Evolutionary conservation across 345 rosid genomes (phyloP).

Genomic region (Gossypium thurberi): DNA sequence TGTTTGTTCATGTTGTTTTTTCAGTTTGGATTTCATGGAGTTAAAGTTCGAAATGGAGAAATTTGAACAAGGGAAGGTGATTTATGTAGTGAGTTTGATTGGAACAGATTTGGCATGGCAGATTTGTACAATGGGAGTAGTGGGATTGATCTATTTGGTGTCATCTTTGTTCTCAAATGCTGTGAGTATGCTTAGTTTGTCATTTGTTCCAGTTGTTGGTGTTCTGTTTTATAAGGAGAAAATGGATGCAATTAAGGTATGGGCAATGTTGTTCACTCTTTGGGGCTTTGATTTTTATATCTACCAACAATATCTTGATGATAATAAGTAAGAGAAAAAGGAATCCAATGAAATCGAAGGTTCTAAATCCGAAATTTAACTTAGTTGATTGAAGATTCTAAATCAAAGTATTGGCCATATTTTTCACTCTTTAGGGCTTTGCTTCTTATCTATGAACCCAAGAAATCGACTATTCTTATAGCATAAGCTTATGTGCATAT

Average conservation of each 20-base stretch:
- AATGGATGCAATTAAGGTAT: slow-evolving; percentile 2
- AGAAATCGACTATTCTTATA: no score
- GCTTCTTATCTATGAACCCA: no score
- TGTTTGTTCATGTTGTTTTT: slow-evolving; percentile 26
- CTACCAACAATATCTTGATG: slow-evolving; percentile 21
- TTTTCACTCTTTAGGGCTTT: no score
- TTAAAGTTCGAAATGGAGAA: slow-evolving; percentile 28
- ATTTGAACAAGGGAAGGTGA: slow-evolving; percentile 19
- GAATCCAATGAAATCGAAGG: background rate
- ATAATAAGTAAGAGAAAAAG: background rate
- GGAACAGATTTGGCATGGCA: slow-evolving; percentile 32
- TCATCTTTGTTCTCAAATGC: slow-evolving; percentile 37
- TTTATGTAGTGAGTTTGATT: slow-evolving; percentile 23
- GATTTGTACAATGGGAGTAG: slow-evolving; percentile 25
- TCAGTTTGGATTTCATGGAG: slow-evolving; percentile 27
- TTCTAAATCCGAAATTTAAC: background rate
- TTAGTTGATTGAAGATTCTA: background rate
- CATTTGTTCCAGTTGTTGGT: slow-evolving; percentile 20
- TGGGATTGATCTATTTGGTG: slow-evolving; percentile 29
- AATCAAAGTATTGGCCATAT: no score
- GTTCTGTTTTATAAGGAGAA: slow-evolving; percentile 14
- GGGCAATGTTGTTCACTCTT: slow-evolving; percentile 26
- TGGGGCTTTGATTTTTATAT: slow-evolving; percentile 33
- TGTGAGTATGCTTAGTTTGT: slow-evolving; percentile 17
- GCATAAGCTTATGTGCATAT: no score